phyloP scores from a whole-genome alignment of 495 filamentous ascomycete species.

The Neurospora sp. region DNA sequence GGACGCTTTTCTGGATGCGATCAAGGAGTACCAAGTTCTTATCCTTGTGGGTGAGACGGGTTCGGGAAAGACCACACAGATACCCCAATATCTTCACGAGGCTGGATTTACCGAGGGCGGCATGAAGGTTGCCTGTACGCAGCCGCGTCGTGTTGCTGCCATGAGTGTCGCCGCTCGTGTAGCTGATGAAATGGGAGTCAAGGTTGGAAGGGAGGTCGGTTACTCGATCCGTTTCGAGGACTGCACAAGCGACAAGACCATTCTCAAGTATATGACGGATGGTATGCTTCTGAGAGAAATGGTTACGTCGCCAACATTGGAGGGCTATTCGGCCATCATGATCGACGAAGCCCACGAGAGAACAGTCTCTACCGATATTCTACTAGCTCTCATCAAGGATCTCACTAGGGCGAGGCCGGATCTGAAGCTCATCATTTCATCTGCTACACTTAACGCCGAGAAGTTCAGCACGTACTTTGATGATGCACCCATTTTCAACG shows the following conservation, averaged over 20 bases:
- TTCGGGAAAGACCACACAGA: conserved; percentile 81
- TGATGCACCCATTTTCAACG: conserved; percentile 90
- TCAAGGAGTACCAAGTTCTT: conserved; percentile 66
- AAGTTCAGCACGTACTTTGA: conserved; percentile 92
- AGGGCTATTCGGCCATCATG: conserved; percentile 83
- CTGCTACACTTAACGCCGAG: conserved; percentile 89
- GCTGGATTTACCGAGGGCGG: conserved; percentile 80
- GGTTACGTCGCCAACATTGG: conserved; percentile 77
- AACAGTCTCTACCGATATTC: conserved; percentile 83
- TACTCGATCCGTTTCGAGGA: conserved; percentile 97
- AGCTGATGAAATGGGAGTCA: conserved; percentile 87
- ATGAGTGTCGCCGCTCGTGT: conserved; percentile 95
- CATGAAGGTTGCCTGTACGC: conserved; percentile 63
- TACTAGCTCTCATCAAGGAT: conserved; percentile 87
- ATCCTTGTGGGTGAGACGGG: conserved; percentile 86
- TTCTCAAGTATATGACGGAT: conserved; percentile 96
- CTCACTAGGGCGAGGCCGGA: conserved; percentile 78
- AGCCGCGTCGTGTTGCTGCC: conserved; percentile 92
- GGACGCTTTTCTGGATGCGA: conserved; percentile 58
- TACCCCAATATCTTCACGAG: conserved; percentile 82
- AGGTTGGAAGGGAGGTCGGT: conserved; percentile 84
- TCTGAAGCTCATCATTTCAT: conserved; percentile 85
- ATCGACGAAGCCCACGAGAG: conserved; percentile 97
- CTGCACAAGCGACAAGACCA: conserved; percentile 82
- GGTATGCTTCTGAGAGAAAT: conserved; percentile 93